Conservation (phyloP, 495 filamentous ascomycete genomes). For the Cercophora samala region DNA sequence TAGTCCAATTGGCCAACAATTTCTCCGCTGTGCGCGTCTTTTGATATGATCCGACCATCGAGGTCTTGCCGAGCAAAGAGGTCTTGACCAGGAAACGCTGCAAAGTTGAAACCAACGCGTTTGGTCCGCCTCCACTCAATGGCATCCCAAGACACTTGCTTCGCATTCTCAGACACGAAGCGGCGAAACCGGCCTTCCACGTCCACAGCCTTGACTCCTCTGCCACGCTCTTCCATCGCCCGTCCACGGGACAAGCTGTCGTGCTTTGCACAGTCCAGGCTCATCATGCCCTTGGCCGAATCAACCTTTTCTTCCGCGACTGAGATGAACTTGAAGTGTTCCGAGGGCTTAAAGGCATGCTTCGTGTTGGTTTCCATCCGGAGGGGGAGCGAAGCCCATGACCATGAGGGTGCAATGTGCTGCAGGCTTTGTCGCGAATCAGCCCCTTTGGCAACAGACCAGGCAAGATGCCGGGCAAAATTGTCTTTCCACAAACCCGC, state of each 20-base stretch:
- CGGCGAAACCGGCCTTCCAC: conserved; percentile 30
- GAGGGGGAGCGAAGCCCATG: conserved; percentile 31
- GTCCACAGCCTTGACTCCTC: conserved; percentile 26
- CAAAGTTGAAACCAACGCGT: conserved; percentile 25
- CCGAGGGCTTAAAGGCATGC: conserved; percentile 20
- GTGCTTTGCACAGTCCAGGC: not conserved
- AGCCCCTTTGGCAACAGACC: conserved; percentile 27
- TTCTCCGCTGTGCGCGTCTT: conserved; percentile 32
- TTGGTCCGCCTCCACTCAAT: conserved; percentile 24
- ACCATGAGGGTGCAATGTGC: conserved; percentile 33
- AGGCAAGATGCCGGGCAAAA: conserved; percentile 31
- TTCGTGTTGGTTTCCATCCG: conserved; percentile 25
- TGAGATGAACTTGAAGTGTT: conserved; percentile 28
- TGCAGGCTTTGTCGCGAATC: conserved; percentile 21
- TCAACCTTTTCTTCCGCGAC: not conserved
- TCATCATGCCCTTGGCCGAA: not conserved
- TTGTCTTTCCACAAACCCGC: conserved; percentile 33
- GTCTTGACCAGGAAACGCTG: conserved; percentile 19
- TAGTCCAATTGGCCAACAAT: conserved; percentile 35
- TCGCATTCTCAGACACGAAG: conserved; percentile 23
- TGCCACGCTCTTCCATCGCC: conserved; percentile 25
- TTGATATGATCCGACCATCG: conserved; percentile 28
- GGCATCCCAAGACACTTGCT: conserved; percentile 20
- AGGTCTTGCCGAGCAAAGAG: conserved; percentile 23
- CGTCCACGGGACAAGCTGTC: conserved; percentile 17